Evolutionary conservation across 2,329 filamentous ascomycete species (phyloP).

Genomic region (Diaporthe caulivora): DNA sequence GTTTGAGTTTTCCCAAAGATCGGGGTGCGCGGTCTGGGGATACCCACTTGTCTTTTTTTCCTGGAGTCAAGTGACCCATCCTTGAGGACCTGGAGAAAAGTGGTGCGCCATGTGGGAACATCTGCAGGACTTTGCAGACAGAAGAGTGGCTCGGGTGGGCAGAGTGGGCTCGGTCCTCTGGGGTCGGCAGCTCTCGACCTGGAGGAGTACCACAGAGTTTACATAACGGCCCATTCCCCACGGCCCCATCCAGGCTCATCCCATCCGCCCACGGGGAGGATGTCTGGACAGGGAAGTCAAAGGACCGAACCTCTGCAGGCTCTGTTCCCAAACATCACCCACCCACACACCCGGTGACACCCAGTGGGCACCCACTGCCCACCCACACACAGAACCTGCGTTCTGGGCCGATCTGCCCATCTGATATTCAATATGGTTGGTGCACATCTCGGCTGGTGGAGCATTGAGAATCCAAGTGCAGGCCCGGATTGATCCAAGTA

Average conservation of each 20-base stretch:
- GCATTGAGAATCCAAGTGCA: neutral
- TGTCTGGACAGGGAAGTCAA: neutral
- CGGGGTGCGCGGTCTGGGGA: slow-evolving; percentile 35
- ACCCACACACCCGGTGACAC: neutral
- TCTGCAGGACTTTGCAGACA: slow-evolving; percentile 9
- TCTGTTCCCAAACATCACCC: slow-evolving; percentile 6
- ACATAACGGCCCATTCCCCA: slow-evolving; percentile 17
- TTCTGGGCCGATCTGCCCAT: slow-evolving; percentile 24
- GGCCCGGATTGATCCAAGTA: neutral
- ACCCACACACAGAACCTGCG: neutral
- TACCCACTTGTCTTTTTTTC: slow-evolving; percentile 32
- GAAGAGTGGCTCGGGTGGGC: neutral
- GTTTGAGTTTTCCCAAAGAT: slow-evolving; percentile 5
- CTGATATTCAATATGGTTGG: slow-evolving; percentile 9
- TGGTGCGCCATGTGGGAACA: slow-evolving; percentile 29
- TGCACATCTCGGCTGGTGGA: slow-evolving; percentile 16
- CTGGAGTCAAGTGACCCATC: slow-evolving; percentile 33
- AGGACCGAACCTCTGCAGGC: neutral
- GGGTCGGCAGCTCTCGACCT: slow-evolving; percentile 25
- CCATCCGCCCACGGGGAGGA: slow-evolving; percentile 9
- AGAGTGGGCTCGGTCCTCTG: slow-evolving; percentile 13
- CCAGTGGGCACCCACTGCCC: neutral
- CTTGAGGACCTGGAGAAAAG: slow-evolving; percentile 35
- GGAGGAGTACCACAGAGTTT: slow-evolving; percentile 30
- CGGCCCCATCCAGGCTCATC: slow-evolving; percentile 30